These are phyloP conservation scores for Vararia minispora DNA, from an alignment of 768 basidiomycete species.

Conservation along the genomic window DNA sequence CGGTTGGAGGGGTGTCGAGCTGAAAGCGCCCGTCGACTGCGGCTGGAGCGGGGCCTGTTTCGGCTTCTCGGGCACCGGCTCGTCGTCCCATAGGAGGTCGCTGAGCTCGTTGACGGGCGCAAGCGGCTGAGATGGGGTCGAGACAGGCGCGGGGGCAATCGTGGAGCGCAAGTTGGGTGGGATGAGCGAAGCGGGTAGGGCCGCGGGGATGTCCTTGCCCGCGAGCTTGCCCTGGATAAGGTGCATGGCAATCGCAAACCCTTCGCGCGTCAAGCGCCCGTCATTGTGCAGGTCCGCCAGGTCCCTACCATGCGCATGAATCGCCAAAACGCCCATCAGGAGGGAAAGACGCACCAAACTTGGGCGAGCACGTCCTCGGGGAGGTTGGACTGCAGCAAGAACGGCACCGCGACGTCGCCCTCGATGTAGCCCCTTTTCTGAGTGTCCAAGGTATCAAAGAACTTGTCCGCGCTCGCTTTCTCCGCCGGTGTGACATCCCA, in stretches of 20 bases:
- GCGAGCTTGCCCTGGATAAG: constrained; percentile 80
- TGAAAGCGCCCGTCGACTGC: constrained; percentile 27
- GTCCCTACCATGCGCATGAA: constrained; percentile 49
- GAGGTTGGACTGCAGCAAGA: constrained; percentile 86
- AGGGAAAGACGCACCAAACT: constrained; percentile 63
- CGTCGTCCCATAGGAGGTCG: constrained; percentile 36
- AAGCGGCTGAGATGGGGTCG: constrained; percentile 24
- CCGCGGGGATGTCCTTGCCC: constrained; percentile 63
- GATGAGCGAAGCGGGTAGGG: constrained; percentile 62
- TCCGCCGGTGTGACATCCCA: constrained; percentile 85
- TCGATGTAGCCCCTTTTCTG: constrained; percentile 73
- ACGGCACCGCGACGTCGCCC: constrained; percentile 90
- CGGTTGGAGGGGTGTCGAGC: too few species aligned
- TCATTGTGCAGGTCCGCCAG: constrained; percentile 83
- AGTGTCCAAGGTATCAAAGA: constrained; percentile 76
- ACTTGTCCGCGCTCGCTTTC: constrained; percentile 65
- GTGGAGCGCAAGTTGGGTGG: constrained; percentile 68
- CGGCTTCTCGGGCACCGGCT: constrained; percentile 23
- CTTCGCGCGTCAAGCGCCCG: constrained; percentile 77
- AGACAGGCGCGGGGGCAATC: constrained; percentile 26
- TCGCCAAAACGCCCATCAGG: neutral
- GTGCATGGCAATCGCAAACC: constrained; percentile 93
- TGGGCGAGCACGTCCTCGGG: constrained; percentile 77
- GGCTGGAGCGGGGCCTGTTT: constrained; percentile 25
- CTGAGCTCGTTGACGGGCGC: constrained; percentile 30